Base-by-base conservation (phyloP, 2,329 filamentous ascomycete species). In the Arthrobotrys sinensis region DNA sequence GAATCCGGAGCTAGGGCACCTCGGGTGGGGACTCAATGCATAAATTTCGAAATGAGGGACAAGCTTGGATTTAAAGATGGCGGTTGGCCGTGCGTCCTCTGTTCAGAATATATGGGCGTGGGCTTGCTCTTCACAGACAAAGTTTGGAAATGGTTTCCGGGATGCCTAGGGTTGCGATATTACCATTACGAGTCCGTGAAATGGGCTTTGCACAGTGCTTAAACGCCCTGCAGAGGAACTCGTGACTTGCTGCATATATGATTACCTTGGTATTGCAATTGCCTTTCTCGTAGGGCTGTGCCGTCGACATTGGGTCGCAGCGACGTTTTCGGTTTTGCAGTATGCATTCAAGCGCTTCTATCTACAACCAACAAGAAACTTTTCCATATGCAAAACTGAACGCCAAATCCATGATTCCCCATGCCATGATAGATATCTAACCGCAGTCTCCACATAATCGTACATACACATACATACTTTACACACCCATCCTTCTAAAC, bases 401-500 rank as follows among this genome's bases (percentile, higher is more conserved):
- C 67, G 75, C 75, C 75, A 78, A 70, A 68, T 28, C 65, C 43
- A 60, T 34, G 43, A 75, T 67, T 16, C 57, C 67, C 38, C 66
- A 78, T 71, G 68, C 32, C 43, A 28, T 60, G 36, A 60, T 28
- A 55, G 75, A 66, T 77, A 77, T 77, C 65, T 66, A 70, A 60
- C 67, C 55, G 63, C 53, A 72, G 50, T 57, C 24, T 46, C 34
- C 50, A 71, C 28, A 55, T 63, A 57, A 63, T 53, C 38, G n/a
- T 64, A 55, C 38, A 63, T 52, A 19, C 34, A 38, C 38, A 65
- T 55, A 38, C 53, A 55, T 16, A 46, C 14, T 48, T 64, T 64
- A 78, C 70, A 78, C 67, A 67, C 81, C 81, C 67, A 81, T 80
- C 48, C 78, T 65, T 66, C 81, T 79, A 63, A 82, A 80, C 11